Evolutionary conservation across 2,329 filamentous ascomycete genomes (phyloP).

Genomic region (Polychaeton citri): DNA sequence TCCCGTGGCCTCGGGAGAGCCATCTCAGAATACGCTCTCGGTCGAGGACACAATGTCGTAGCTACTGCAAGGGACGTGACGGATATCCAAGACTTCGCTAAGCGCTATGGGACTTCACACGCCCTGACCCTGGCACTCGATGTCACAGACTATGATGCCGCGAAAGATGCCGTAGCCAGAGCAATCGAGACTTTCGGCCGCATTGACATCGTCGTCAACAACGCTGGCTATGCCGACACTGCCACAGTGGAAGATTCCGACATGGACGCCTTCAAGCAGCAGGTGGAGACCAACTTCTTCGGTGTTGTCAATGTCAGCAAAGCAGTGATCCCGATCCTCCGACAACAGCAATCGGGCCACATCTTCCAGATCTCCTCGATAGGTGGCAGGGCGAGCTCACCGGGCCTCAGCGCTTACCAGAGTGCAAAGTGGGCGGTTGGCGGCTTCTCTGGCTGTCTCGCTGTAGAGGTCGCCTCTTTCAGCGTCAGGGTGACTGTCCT

Average conservation of each 20-base stretch:
- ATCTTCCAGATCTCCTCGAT: slow-evolving; percentile 30
- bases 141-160: neutral
- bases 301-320: slow-evolving; percentile 10
- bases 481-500: neutral
- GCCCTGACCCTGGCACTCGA: neutral
- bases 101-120: neutral
- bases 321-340: slow-evolving; percentile 13
- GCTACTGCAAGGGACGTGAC: neutral
- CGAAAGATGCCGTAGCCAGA: neutral
- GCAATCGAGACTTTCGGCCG: slow-evolving; percentile 84
- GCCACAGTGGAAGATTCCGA: neutral
- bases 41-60: neutral
- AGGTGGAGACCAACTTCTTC: slow-evolving; percentile 14
- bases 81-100: neutral
- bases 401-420: neutral
- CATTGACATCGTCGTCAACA: slow-evolving; percentile 93
- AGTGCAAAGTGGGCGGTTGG: neutral
- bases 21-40: neutral
- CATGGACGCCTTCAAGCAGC: slow-evolving; percentile 1
- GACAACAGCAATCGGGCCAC: slow-evolving; percentile 7
- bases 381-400: slow-evolving; percentile 9
- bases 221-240: slow-evolving; percentile 48
- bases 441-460: neutral
- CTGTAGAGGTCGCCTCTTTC: neutral
- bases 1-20: neutral